Evolutionary conservation across 129 eudicot species (phyloP), one percentile per base, ranked within the genome.

Genomic region (Artemisia tridentata): DNA sequence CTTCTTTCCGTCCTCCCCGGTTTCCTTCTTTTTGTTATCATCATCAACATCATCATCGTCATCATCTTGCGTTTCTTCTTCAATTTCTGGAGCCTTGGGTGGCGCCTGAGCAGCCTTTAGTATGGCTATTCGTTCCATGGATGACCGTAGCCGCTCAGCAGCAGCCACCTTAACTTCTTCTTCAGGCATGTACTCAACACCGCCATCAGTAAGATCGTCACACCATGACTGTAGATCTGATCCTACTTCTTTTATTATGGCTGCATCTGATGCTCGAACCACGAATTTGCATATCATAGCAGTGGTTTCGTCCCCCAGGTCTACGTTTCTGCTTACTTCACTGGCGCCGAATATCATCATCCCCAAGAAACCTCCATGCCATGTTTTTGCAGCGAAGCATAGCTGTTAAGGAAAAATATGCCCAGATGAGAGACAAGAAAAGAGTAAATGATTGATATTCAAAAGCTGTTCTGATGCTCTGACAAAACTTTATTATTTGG

Each of bases 341-440:
- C 98, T 92, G 1, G 96, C 96, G 65, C 98, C 96, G 15, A 92
- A 92, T 3, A 92, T 87, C 98, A 92, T 92, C 98, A 92, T 89
- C 17, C 98, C 96, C 34, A 92, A 29, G 65, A 92, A 92, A 25
- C 96, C 98, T 49, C 98, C 98, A 17, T 89, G 84, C 98, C 98
- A 92, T n/a, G 98, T 92, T 80, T 86, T 92, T 48, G 98, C 98
- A 75, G 98, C 96, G 74, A 64, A 89, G 73, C 98, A 89, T 23
- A 92, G 85, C 98, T 92, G 88, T 83, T 73, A 60, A 60, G 18
- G 27, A 78, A 29, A 60, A 74, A 59, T 25, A 71, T 62, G 11
- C 38, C 54, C 63, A 52, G 19, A 67, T 51, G 52, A 55, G 31
- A 29, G 17, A 43, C 19, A 6, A 49, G 20, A 69, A 55, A 31